phyloP scores from a whole-genome alignment of 768 basidiomycete species.

The Phanerodontia chrysosporium region DNA sequence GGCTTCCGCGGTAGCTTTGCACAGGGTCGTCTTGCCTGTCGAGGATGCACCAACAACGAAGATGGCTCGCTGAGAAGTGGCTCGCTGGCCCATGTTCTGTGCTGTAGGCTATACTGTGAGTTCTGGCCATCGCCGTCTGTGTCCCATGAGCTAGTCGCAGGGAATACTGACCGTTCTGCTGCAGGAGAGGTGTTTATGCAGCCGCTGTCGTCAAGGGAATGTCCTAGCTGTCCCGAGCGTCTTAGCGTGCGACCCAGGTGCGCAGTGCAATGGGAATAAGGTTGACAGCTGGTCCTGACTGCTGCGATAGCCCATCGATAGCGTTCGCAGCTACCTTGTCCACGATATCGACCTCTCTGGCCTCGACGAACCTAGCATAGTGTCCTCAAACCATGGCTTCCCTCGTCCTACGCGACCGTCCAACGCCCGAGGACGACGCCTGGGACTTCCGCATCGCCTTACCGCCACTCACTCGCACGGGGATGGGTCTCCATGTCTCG shows the following conservation, averaged over 20 bases:
- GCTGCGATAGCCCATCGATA: too few species aligned
- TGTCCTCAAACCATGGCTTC: conserved; percentile 8
- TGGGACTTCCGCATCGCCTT: conserved; percentile 42
- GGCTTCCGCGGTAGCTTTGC: conserved; percentile 42
- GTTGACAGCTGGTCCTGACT: neutral
- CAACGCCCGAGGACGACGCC: conserved; percentile 42
- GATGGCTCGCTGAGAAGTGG: conserved; percentile 7
- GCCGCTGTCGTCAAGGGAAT: too few species aligned
- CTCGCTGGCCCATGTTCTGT: neutral
- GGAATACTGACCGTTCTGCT: too few species aligned
- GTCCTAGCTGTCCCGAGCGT: neutral
- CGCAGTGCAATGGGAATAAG: neutral
- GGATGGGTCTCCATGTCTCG: conserved; percentile 45
- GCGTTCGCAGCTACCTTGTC: neutral
- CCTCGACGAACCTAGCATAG: neutral
- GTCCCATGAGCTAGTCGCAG: too few species aligned
- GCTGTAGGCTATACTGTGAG: neutral
- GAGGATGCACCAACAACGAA: conserved; percentile 37
- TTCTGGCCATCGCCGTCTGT: too few species aligned
- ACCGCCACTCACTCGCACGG: conserved; percentile 2
- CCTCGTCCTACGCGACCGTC: conserved; percentile 35
- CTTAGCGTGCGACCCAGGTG: neutral
- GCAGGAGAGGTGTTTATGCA: too few species aligned
- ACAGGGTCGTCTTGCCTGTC: conserved; percentile 69
- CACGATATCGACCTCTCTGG: too few species aligned